phyloP scores from a whole-genome alignment of 2,329 filamentous ascomycete genomes.

The Parastagonospora avenae region DNA sequence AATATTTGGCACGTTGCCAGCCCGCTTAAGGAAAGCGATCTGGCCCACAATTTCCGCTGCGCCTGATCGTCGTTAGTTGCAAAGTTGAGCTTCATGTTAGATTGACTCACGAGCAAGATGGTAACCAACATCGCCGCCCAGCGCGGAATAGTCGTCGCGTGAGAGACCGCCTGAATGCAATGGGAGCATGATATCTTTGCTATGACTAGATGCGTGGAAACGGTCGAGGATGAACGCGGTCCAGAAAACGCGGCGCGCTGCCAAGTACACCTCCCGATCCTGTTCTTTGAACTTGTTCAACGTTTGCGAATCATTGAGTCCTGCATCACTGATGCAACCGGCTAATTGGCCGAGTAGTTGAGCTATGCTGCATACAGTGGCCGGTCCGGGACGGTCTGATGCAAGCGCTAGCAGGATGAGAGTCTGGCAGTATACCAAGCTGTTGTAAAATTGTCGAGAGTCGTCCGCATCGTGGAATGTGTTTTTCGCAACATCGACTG shows the following conservation, averaged over 20 bases:
- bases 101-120: constrained; percentile 43
- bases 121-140: constrained; percentile 40
- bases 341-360: constrained; percentile 39
- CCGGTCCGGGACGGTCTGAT: constrained; percentile 38
- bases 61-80: constrained; percentile 25
- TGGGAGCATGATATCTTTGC: constrained; percentile 40
- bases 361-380: constrained; percentile 31
- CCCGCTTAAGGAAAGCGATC: constrained; percentile 33
- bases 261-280: constrained; percentile 35
- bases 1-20: constrained; percentile 35
- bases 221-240: constrained; percentile 45
- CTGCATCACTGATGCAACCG: constrained; percentile 36
- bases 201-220: constrained; percentile 42
- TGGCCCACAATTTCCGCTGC: constrained; percentile 40
- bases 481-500: constrained; percentile 37
- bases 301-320: constrained; percentile 38
- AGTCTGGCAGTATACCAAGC: constrained; percentile 41
- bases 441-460: constrained; percentile 38
- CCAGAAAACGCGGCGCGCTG: constrained; percentile 44
- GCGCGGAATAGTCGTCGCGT: constrained; percentile 36
- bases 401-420: constrained; percentile 40
- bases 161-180: constrained; percentile 36
- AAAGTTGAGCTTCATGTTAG: background rate
- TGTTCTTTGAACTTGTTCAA: constrained; percentile 34
- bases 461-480: constrained; percentile 32